Conservation (phyloP, 345 rosid genomes). For the Psidium guajava region DNA sequence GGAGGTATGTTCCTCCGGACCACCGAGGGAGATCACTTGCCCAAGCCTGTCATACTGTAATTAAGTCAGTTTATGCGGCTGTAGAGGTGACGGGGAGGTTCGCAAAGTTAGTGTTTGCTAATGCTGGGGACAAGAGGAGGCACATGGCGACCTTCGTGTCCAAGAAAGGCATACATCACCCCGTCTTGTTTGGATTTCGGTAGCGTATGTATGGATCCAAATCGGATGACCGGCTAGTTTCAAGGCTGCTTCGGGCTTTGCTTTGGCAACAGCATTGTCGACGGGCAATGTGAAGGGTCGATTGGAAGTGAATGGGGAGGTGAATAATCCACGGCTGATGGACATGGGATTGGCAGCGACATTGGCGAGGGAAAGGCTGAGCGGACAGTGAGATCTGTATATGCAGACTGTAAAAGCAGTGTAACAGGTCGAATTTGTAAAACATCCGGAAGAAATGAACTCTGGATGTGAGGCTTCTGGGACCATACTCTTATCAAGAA, state of each 20-base stretch:
- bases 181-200: slow-evolving; percentile 22
- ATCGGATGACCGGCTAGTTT: slow-evolving; percentile 3
- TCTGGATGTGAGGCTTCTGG: not conserved
- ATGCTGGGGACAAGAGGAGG: slow-evolving; percentile 52
- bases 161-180: slow-evolving; percentile 23
- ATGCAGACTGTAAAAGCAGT: not conserved
- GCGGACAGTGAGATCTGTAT: not conserved
- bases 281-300: not conserved
- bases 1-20: too few species aligned
- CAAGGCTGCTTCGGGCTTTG: not conserved
- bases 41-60: not conserved
- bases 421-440: not conserved
- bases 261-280: not conserved
- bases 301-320: not conserved
- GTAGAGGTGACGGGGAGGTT: slow-evolving; percentile 51
- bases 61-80: slow-evolving; percentile 16
- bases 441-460: not conserved
- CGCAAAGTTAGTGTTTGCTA: slow-evolving; percentile 22
- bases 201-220: slow-evolving; percentile 54
- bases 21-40: not conserved
- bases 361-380: not conserved
- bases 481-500: not conserved
- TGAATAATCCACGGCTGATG: not conserved
- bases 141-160: slow-evolving; percentile 64
- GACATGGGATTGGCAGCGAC: not conserved